A percentile compares a stretch with the other conserved stretches of the same genome.
phyloP scores from a whole-genome alignment of 192 early-diverging fungal species.

The Gonapodya prolifera region DNA sequence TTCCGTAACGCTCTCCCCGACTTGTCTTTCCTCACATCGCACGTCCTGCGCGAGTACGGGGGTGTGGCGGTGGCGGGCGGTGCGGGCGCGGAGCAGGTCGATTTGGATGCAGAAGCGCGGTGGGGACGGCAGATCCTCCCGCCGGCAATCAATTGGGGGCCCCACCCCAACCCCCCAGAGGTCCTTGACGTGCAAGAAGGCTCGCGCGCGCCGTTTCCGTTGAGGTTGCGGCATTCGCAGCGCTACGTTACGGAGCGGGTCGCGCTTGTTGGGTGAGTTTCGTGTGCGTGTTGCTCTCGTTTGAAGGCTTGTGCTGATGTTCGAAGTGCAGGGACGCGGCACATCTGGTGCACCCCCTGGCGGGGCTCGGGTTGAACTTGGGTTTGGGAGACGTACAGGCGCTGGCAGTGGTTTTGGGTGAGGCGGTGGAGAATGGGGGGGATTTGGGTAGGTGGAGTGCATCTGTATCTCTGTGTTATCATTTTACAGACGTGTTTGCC shows the following conservation, averaged over 20 bases:
- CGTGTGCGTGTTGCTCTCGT: background rate
- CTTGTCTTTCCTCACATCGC: constrained; percentile 52
- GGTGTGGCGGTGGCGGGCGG: background rate
- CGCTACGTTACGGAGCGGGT: constrained; percentile 62
- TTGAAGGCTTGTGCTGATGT: background rate
- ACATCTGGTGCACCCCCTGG: constrained; percentile 89
- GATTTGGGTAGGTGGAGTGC: constrained; percentile 52
- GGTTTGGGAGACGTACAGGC: constrained; percentile 74
- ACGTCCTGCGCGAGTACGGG: constrained; percentile 23
- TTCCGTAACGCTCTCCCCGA: constrained; percentile 58
- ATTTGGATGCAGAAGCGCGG: constrained; percentile 38
- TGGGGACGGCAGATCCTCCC: constrained; percentile 47
- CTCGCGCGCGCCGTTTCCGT: constrained; percentile 68
- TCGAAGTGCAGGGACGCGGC: constrained; percentile 67
- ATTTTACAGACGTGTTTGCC: background rate
- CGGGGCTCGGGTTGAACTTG: constrained; percentile 93
- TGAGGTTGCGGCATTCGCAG: constrained; percentile 68
- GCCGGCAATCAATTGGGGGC: background rate
- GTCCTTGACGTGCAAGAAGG: constrained; percentile 49
- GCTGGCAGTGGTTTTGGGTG: constrained; percentile 46
- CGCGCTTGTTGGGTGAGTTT: constrained; percentile 67
- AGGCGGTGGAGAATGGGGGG: constrained; percentile 53
- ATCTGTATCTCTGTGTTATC: background rate
- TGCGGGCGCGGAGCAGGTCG: constrained; percentile 21
- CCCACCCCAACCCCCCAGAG: constrained; percentile 32